Conservation (phyloP, 495 filamentous ascomycete genomes). For the Hypoxylon rickii region DNA sequence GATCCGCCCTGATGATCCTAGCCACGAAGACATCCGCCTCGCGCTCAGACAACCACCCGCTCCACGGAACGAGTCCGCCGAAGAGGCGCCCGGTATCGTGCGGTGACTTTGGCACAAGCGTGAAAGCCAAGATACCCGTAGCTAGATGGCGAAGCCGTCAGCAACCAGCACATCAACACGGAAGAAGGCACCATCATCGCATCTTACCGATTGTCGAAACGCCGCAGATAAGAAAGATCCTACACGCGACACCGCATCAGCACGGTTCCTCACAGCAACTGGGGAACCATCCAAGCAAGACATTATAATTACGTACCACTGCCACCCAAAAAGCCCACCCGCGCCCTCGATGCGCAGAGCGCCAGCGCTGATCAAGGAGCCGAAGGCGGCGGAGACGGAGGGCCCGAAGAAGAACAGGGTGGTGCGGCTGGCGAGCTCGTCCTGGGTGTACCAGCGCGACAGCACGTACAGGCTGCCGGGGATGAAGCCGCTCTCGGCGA, state of each 20-base stretch:
- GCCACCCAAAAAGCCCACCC: constrained; percentile 18
- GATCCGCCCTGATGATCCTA: constrained; percentile 19
- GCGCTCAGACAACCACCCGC: constrained; percentile 21
- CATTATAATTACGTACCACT: no score
- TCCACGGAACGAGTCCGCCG: constrained; percentile 20
- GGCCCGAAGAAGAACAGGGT: constrained; percentile 23
- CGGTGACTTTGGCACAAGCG: constrained; percentile 16
- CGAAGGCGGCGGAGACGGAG: constrained; percentile 18
- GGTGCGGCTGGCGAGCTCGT: constrained; percentile 26
- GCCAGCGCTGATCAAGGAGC: constrained; percentile 19
- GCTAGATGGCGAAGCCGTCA: constrained; percentile 1
- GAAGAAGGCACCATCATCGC: background rate
- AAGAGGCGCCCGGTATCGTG: constrained; percentile 22
- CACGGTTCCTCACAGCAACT: no score
- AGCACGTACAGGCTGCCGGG: constrained; percentile 22
- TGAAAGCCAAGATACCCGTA: constrained; percentile 17
- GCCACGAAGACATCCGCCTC: constrained; percentile 21
- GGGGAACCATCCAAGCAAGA: no score
- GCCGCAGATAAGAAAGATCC: constrained; percentile 26
- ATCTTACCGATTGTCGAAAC: constrained; percentile 20
- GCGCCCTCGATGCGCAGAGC: constrained; percentile 17
- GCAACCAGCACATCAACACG: background rate
- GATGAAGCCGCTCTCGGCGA: constrained; percentile 22
- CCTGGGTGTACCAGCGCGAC: constrained; percentile 27
- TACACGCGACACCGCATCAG: background rate